Evolutionary conservation across 2,329 filamentous ascomycete genomes (phyloP), one percentile per base, ranked within the genome.

Genomic region (Emericellopsis cladophorae): DNA sequence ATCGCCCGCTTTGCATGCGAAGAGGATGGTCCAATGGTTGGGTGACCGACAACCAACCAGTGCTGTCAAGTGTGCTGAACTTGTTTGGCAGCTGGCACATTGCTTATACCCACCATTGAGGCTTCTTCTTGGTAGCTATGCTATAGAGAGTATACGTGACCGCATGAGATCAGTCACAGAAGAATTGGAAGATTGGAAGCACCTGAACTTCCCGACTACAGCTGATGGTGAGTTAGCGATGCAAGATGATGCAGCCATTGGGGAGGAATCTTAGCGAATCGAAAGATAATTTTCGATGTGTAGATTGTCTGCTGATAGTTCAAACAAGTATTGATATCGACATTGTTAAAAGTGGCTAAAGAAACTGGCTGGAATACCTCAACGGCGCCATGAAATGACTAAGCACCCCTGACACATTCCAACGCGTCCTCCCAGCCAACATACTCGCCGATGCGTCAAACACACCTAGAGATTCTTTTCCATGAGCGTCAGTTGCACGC

Each of bases 81-180:
- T 96, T 42, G 81, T 95, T 7, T 96, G 92, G 92, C 81, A 95
- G 66, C 65, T 96, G 35, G 92, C 82, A 0, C 92, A 96, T 66
- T 96, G 90, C 63, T 82, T 79, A n/a, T 95, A 88, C 56, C 92
- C 92, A 39, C 92, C 92, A 0, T 59, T 96, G 47, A 68, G 92
- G 29, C 62, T 98, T 44, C 66, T 95, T n/a, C 62, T 96, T 21
- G 92, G 92, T 0, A 93, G 81, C 48, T 96, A 94, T 63, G 90
- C 92, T 2, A 90, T 96, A 31, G 90, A 98, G 59, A 95, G 89
- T 58, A 93, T 96, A 39, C 71, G 92, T 14, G 92, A 98, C 62
- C 73, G 90, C 16, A 62, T 96, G 54, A 76, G 87, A 48, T 90
- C 84, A 45, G 86, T 96, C 33, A 95, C 89, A 11, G 92, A 96